These are phyloP conservation scores for Penicillium flavigenum DNA, from an alignment of 495 filamentous ascomycete species.

Conservation along the genomic window DNA sequence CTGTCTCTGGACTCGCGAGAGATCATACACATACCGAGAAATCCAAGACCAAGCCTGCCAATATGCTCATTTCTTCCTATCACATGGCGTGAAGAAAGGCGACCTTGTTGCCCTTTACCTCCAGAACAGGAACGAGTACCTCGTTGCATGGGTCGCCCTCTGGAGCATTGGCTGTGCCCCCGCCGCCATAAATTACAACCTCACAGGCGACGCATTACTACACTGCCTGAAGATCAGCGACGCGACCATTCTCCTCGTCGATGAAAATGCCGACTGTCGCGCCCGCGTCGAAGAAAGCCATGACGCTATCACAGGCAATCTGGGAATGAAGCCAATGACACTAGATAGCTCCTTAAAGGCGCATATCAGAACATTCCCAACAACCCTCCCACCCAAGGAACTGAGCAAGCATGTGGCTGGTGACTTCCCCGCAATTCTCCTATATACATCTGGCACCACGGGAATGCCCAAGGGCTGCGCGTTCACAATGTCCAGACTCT, in stretches of 20 bases:
- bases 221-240: constrained; percentile 66
- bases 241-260: constrained; percentile 62
- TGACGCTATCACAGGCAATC: constrained; percentile 45
- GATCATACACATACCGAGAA: constrained; percentile 63
- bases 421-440: constrained; percentile 55
- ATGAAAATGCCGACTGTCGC: constrained; percentile 56
- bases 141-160: constrained; percentile 61
- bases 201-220: constrained; percentile 62
- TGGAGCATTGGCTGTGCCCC: constrained; percentile 66
- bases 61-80: constrained; percentile 64
- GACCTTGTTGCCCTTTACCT: constrained; percentile 70
- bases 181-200: constrained; percentile 71
- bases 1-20: constrained; percentile 66
- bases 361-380: constrained; percentile 49
- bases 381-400: constrained; percentile 42
- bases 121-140: constrained; percentile 66
- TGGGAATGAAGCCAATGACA: constrained; percentile 55
- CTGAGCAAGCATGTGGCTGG: constrained; percentile 43
- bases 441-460: constrained; percentile 73
- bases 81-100: constrained; percentile 59
- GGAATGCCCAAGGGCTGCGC: constrained; percentile 63
- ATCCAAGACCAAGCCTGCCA: constrained; percentile 55
- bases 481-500: constrained; percentile 48
- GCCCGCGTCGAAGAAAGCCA: constrained; percentile 56
- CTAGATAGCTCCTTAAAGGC: constrained; percentile 48